A percentile compares a stretch with the other conserved stretches of the same genome.
Evolutionary conservation across 305 asterid species (phyloP).

Genomic region (Fraxinus angustifolia): DNA sequence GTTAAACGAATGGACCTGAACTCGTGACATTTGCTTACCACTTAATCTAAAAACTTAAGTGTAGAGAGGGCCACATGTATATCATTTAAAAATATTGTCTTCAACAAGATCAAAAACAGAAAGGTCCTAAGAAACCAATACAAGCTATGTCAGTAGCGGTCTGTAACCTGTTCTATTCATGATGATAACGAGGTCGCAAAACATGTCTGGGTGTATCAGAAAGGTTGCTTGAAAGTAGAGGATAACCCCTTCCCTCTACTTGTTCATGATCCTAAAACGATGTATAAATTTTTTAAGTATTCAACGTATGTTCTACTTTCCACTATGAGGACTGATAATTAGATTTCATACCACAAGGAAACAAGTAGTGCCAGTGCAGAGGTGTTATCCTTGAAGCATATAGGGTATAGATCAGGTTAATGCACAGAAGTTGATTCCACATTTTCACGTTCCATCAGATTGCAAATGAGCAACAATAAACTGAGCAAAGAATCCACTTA

Average conservation of each 20-base stretch:
- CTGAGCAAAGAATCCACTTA: not conserved
- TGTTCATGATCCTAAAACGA: not conserved
- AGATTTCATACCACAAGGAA: constrained; percentile 6
- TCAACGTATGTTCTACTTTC: constrained; percentile 3
- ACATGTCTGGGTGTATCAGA: not conserved
- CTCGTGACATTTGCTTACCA: not conserved
- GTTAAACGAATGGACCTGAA: not conserved
- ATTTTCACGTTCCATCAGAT: not conserved
- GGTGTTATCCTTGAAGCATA: not conserved
- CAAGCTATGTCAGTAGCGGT: not conserved
- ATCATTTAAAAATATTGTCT: not conserved
- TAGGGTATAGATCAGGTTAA: not conserved
- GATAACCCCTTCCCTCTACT: constrained; percentile 9
- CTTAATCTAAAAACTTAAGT: not conserved
- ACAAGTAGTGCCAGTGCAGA: not conserved
- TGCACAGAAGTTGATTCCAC: not conserved
- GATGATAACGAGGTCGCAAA: not conserved
- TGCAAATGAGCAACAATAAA: not conserved
- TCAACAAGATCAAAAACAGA: not conserved
- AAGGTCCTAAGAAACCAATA: not conserved
- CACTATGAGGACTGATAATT: not conserved
- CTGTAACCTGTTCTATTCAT: not conserved
- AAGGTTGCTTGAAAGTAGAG: constrained; percentile 6
- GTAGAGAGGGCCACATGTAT: not conserved
- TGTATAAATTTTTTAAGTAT: not conserved